These are phyloP conservation scores for Centrapalus pauciflorus DNA, from an alignment of 129 eudicot genomes.

Conservation along the genomic window DNA sequence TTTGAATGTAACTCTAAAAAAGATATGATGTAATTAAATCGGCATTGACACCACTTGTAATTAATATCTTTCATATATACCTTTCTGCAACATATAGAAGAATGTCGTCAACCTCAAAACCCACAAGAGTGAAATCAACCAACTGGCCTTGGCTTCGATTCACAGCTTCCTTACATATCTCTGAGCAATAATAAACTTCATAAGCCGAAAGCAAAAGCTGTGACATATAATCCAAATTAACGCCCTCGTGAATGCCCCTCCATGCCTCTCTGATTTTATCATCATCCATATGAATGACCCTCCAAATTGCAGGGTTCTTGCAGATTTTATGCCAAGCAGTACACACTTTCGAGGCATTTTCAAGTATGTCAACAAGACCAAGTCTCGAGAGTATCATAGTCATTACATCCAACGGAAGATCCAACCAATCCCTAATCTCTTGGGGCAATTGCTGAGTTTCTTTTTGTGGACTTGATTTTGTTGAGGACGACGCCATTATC, in stretches of 20 bases:
- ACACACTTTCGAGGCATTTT: not conserved
- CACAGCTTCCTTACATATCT: not conserved
- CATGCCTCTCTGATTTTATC: too few species aligned
- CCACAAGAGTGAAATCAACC: not conserved
- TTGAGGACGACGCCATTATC: not conserved
- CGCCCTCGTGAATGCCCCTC: too few species aligned
- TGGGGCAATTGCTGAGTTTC: not conserved
- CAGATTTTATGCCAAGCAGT: not conserved
- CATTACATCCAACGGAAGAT: not conserved
- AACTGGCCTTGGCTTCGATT: not conserved
- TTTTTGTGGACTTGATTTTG: not conserved
- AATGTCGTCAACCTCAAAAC: not conserved
- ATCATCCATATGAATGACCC: not conserved
- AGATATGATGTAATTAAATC: too few species aligned
- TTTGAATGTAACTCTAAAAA: too few species aligned
- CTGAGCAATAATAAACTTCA: too few species aligned
- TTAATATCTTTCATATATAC: not conserved
- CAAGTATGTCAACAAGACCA: not conserved
- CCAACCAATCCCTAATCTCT: not conserved
- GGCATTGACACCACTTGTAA: not conserved
- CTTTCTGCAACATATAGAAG: not conserved
- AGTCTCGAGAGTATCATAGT: not conserved
- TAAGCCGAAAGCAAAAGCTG: too few species aligned
- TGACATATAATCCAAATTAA: too few species aligned
- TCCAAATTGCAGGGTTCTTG: not conserved